Evolutionary conservation across 2,329 filamentous ascomycete species (phyloP).

Genomic region (Gaeumannomyces tritici): DNA sequence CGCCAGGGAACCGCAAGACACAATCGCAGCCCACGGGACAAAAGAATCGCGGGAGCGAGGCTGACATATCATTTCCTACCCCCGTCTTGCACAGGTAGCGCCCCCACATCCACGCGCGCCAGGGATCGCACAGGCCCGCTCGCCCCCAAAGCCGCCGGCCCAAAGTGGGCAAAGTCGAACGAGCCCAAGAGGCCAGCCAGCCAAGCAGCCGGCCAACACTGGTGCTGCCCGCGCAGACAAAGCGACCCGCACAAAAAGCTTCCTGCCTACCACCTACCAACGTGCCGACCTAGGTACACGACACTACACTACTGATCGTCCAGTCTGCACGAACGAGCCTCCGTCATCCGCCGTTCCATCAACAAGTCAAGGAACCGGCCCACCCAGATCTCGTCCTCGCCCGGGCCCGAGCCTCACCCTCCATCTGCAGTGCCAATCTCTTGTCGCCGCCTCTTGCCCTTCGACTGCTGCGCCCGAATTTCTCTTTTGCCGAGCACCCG

Average conservation of each 20-base stretch:
- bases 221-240: background rate
- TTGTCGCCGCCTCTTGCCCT: background rate
- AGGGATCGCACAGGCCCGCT: background rate
- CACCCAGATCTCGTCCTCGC: background rate
- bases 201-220: background rate
- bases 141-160: background rate
- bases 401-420: background rate
- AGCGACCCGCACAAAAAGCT: background rate
- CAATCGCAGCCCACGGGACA: background rate
- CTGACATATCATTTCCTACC: conserved; percentile 1
- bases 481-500: background rate
- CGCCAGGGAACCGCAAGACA: background rate
- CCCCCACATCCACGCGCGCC: background rate
- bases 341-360: background rate
- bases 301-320: background rate
- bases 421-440: background rate
- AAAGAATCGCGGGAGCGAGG: background rate
- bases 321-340: background rate
- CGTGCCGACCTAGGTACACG: too few relatives aligned
- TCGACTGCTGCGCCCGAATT: background rate
- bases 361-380: background rate
- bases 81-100: background rate
- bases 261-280: too few relatives aligned
- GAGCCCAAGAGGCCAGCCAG: background rate
- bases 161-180: background rate